Evolutionary conservation across 306 rosid species (phyloP).

Genomic region (Canavalia gladiata): DNA sequence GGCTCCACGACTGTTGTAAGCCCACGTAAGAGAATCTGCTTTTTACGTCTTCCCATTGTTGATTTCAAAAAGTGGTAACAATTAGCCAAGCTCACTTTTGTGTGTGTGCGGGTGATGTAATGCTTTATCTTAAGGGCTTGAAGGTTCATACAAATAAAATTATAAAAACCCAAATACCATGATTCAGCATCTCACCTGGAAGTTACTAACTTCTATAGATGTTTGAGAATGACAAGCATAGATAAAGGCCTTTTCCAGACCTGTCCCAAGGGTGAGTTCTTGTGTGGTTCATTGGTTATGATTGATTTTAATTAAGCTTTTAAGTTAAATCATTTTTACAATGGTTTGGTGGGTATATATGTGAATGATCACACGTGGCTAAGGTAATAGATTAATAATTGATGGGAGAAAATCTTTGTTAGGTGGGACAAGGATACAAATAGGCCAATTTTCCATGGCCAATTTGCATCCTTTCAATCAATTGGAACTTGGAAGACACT

Average conservation of each 20-base stretch:
- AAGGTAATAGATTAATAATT: constrained; percentile 4
- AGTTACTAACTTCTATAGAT: constrained; percentile 6
- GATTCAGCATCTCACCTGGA: constrained; percentile 38
- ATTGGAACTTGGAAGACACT: constrained; percentile 8
- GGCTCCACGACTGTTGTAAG: constrained; percentile 36
- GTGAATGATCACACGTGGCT: constrained; percentile 12
- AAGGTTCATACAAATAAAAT: neutral
- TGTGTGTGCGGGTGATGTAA: neutral
- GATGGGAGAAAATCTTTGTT: neutral
- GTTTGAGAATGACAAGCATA: constrained; percentile 32
- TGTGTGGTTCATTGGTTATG: constrained; percentile 22
- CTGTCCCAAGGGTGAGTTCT: constrained; percentile 15
- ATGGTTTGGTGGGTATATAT: constrained; percentile 9
- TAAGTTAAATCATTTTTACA: constrained; percentile 21
- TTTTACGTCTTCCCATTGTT: constrained; percentile 48
- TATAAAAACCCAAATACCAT: neutral
- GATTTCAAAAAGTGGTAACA: constrained; percentile 30
- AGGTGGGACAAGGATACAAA: constrained; percentile 19
- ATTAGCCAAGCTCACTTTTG: constrained; percentile 25
- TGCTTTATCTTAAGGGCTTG: constrained; percentile 16
- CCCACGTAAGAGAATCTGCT: constrained; percentile 66
- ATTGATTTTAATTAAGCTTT: constrained; percentile 36
- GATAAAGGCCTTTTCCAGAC: constrained; percentile 8
- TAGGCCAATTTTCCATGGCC: constrained; percentile 23
- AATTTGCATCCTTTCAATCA: constrained; percentile 41